Conservation (phyloP, 345 rosid genomes). For the Lepidium didymum region DNA sequence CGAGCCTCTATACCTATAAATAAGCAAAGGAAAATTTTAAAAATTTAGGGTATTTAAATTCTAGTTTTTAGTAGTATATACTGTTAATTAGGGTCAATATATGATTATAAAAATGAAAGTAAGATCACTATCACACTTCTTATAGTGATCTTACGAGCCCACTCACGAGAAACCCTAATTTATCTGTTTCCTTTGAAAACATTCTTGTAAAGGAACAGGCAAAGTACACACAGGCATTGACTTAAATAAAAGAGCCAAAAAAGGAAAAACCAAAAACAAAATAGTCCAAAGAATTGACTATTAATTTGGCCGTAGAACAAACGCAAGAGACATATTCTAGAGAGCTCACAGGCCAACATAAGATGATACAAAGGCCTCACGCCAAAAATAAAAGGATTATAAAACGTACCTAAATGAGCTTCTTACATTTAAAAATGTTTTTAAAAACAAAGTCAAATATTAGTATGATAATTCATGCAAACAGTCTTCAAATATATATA, state of each 20-base stretch:
- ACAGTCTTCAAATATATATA: no score
- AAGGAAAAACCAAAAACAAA: neutral
- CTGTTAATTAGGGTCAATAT: neutral
- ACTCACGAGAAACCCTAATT: neutral
- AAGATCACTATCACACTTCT: neutral
- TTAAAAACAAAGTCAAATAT: no score
- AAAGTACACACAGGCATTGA: neutral
- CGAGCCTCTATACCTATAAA: constrained; percentile 86
- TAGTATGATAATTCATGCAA: no score
- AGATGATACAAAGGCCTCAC: neutral
- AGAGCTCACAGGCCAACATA: neutral
- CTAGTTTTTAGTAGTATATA: neutral
- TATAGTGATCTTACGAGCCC: neutral
- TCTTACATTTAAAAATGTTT: neutral
- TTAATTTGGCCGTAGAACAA: neutral
- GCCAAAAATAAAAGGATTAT: no score
- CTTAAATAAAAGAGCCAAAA: neutral
- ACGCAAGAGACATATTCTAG: neutral
- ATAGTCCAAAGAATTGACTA: neutral
- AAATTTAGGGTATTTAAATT: neutral
- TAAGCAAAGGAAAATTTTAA: neutral
- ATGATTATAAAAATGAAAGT: neutral
- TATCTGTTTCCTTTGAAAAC: neutral
- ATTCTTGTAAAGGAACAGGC: neutral
- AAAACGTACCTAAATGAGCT: neutral